Evolutionary conservation across 2,329 filamentous ascomycete genomes (phyloP).

Genomic region (Lecanoromycetidae sp.): DNA sequence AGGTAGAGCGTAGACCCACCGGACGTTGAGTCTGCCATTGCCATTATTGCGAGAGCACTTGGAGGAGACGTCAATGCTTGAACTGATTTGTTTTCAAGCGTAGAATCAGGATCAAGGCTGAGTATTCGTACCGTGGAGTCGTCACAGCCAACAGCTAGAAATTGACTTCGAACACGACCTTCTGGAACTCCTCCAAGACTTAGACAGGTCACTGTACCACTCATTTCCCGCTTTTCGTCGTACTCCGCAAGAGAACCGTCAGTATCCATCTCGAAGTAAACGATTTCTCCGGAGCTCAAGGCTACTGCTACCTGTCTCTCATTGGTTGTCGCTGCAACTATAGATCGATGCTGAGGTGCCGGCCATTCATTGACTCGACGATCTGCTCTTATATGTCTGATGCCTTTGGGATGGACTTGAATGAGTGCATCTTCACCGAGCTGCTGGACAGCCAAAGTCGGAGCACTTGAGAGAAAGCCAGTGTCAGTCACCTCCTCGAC

Average conservation of each 20-base stretch:
- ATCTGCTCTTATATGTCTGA: conserved; percentile 71
- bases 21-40: conserved; percentile 87
- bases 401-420: conserved; percentile 93
- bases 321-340: conserved; percentile 89
- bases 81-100: conserved; percentile 84
- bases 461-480: conserved; percentile 76
- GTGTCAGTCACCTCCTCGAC: conserved; percentile 93
- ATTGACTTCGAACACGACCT: conserved; percentile 77
- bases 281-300: conserved; percentile 88
- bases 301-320: conserved; percentile 86
- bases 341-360: conserved; percentile 83
- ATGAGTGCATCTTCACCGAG: conserved; percentile 86
- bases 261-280: conserved; percentile 94
- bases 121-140: conserved; percentile 91
- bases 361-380: conserved; percentile 83
- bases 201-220: conserved; percentile 86
- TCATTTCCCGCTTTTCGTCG: conserved; percentile 89
- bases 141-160: conserved; percentile 90
- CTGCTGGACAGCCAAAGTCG: conserved; percentile 85
- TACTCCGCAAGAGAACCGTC: conserved; percentile 89
- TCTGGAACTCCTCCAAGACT: conserved; percentile 87
- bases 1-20: conserved; percentile 83
- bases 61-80: conserved; percentile 86
- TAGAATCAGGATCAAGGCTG: conserved; percentile 79
- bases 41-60: conserved; percentile 78